Evolutionary conservation across 208 protist genomes (phyloP), one percentile per base, ranked within the genome.

Genomic region (Borovskyia barvae): DNA sequence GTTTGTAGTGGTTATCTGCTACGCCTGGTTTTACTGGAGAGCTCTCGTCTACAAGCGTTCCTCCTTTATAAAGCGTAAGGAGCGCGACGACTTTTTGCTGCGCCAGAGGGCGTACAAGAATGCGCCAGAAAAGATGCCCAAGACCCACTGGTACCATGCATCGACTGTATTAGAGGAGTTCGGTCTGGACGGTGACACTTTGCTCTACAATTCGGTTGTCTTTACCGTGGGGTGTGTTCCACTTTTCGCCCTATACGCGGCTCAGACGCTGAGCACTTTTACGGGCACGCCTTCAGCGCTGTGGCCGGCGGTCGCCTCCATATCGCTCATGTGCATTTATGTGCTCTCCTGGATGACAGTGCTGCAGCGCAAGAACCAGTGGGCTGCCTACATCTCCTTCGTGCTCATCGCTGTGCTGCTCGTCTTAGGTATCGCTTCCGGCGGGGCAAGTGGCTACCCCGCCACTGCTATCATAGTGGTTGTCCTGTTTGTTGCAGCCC

Each of bases 141-240:
- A 90, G 56, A 74, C 60, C 26, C 85, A 87, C 65, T 95, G 89
- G 89, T 93, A 95, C 56, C 81, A 95, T 55, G 79, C 85, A 1
- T 73, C 55, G 14, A 88, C 71, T 1, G 74, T 90, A 17, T 64
- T 95, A 9, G 89, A 95, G 55, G 85, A 95, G 66, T 95, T 84
- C 52, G 89, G 89, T 37, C 25, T 95, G n/a, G 89, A 95, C 61
- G 59, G 70, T 9, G 58, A 70, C 11, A 90, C 84, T 42, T 52
- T 93, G 7, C 66, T 77, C 33, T 86, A 77, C 66, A 92, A 92
- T 63, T 64, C 71, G 5, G 48, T 92, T 41, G 73, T 93, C 8
- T 90, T 92, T 50, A 90, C 77, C 5, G 58, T 95, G n/a, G 85
- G 83, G 7, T 73, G 59, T 43, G 84, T 90, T 9, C 85, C 89